Percentiles rank a stretch among this genome's conserved stretches.
Evolutionary conservation across 768 basidiomycete species (phyloP).

Genomic region (Boletus sensibilis): DNA sequence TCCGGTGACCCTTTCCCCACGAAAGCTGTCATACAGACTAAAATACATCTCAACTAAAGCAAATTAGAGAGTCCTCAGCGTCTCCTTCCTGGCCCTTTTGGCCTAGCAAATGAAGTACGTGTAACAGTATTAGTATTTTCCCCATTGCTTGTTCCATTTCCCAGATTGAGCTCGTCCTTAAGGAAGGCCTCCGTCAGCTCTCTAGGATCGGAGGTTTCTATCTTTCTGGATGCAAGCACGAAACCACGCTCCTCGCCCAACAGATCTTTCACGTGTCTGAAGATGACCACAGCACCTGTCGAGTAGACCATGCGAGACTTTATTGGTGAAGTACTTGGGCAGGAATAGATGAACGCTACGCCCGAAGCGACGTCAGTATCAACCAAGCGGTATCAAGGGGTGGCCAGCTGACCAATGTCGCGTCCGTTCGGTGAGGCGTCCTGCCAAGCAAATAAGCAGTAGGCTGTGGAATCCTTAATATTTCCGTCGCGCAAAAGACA

Average conservation of each 20-base stretch:
- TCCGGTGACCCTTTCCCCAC: constrained; percentile 1
- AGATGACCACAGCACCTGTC: constrained; percentile 58
- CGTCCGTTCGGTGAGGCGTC: constrained; percentile 45
- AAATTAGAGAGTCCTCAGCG: constrained; percentile 25
- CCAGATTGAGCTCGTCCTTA: constrained; percentile 52
- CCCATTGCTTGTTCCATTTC: constrained; percentile 4
- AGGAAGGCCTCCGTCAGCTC: constrained; percentile 71
- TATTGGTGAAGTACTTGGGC: constrained; percentile 77
- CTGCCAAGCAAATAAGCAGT: constrained; percentile 68
- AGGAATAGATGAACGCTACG: constrained; percentile 90
- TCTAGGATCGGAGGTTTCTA: constrained; percentile 79
- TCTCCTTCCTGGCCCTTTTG: constrained; percentile 65
- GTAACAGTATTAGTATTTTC: neutral
- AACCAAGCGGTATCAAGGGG: neutral
- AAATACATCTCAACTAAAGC: neutral
- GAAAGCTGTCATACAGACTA: neutral
- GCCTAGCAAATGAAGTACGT: constrained; percentile 59
- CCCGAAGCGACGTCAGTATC: constrained; percentile 4
- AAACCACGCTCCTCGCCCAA: constrained; percentile 44
- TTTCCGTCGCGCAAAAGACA: neutral
- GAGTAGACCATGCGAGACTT: constrained; percentile 91
- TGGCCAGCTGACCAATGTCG: constrained; percentile 53
- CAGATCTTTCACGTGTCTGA: constrained; percentile 53
- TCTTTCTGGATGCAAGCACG: constrained; percentile 52
- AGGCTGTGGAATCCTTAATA: constrained; percentile 36